These are phyloP conservation scores for Candida boidinii DNA, from an alignment of 805 yeast species.

Conservation along the genomic window DNA sequence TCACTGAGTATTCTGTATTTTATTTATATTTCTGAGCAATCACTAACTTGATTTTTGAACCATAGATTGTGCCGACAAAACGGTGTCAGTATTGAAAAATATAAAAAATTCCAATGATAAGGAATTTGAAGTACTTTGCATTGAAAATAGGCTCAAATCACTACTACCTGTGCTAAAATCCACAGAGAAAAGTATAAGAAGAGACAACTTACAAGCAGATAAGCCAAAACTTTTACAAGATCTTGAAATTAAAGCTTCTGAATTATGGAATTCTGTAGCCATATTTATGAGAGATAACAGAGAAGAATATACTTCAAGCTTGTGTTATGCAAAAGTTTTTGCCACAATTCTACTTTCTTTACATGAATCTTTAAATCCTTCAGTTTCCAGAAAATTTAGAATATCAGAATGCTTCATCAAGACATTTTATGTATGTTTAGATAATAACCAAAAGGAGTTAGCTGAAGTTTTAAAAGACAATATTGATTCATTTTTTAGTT, in stretches of 20 bases:
- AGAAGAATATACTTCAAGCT: neutral
- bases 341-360: conserved; percentile 23
- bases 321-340: conserved; percentile 20
- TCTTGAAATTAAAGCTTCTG: conserved; percentile 16
- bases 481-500: conserved; percentile 16
- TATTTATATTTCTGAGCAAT: neutral
- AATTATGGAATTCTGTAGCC: conserved; percentile 29
- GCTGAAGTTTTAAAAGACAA: conserved; percentile 20
- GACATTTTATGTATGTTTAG: conserved; percentile 20
- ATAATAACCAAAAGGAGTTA: conserved; percentile 11
- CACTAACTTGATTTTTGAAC: neutral
- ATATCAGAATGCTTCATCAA: conserved; percentile 23
- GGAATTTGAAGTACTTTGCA: conserved; percentile 10
- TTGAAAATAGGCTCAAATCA: conserved; percentile 8
- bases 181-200: conserved; percentile 7
- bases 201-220: neutral
- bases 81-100: conserved; percentile 1
- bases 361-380: conserved; percentile 18
- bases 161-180: conserved; percentile 9
- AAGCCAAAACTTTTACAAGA: neutral
- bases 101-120: conserved; percentile 7
- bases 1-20: neutral
- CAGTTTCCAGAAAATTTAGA: conserved; percentile 18
- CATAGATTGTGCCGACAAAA: conserved; percentile 4
- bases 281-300: conserved; percentile 18